phyloP scores from a whole-genome alignment of 108 stramenopile genomes.

The Skeletonema menzelii region DNA sequence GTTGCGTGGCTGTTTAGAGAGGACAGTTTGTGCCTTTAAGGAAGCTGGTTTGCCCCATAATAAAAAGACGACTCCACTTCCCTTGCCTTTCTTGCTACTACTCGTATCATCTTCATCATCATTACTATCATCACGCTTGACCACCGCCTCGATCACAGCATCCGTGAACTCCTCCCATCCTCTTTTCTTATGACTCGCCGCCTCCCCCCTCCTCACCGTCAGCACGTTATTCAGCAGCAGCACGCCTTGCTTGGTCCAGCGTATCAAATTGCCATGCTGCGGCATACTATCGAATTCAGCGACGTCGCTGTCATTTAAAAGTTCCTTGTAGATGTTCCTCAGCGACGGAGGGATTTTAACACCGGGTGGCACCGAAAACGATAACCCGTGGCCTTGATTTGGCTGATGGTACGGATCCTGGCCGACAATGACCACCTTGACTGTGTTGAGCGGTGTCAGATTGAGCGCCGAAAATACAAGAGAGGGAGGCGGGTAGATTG shows the following conservation, averaged over 20 bases:
- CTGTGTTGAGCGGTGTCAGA: constrained; percentile 75
- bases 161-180: constrained; percentile 99
- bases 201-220: constrained; percentile 86
- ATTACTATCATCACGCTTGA: constrained; percentile 35
- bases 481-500: constrained; percentile 82
- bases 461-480: constrained; percentile 92
- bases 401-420: constrained; percentile 91
- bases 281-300: constrained; percentile 40
- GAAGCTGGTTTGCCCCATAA: constrained; percentile 98
- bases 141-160: constrained; percentile 73
- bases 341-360: constrained; percentile 88
- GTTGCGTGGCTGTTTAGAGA: constrained; percentile 30
- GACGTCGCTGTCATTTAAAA: constrained; percentile 45
- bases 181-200: constrained; percentile 89
- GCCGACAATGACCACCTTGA: constrained; percentile 86
- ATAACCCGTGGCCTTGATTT: constrained; percentile 75
- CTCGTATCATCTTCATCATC: neutral
- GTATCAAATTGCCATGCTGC: constrained; percentile 69
- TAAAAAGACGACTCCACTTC: constrained; percentile 89
- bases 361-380: constrained; percentile 83
- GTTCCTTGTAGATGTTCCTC: constrained; percentile 94
- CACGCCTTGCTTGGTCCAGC: constrained; percentile 95
- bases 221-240: constrained; percentile 95
- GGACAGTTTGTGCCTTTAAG: constrained; percentile 59
- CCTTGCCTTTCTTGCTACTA: neutral